Evolutionary conservation across 208 protist species (phyloP).

Genomic region (Crithidia brevicula): DNA sequence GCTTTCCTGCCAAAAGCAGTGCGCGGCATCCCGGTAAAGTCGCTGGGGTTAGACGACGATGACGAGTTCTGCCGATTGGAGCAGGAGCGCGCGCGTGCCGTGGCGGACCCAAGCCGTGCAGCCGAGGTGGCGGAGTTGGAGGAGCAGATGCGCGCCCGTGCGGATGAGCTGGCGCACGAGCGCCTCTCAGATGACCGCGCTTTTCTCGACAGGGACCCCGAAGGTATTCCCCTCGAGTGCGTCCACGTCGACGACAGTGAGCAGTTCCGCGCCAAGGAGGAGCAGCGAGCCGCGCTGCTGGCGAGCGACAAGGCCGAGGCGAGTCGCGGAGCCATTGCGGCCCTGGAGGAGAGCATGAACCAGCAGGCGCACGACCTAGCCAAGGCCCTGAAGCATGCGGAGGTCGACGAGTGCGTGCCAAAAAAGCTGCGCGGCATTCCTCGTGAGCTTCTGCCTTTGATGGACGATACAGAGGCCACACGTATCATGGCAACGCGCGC

Average conservation of each 20-base stretch:
- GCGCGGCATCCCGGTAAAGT: conserved; percentile 45
- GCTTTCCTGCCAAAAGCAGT: conserved; percentile 45
- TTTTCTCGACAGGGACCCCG: conserved; percentile 51
- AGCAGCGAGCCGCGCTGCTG: conserved; percentile 42
- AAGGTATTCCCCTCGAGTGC: conserved; percentile 48
- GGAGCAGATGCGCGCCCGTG: conserved; percentile 46
- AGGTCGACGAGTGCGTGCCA: conserved; percentile 37
- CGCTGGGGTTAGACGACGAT: conserved; percentile 61
- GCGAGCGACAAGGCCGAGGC: conserved; percentile 33
- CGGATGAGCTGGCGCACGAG: conserved; percentile 38
- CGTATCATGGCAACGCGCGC: conserved; percentile 24
- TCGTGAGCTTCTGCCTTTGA: conserved; percentile 48
- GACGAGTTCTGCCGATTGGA: conserved; percentile 46
- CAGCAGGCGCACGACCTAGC: conserved; percentile 43
- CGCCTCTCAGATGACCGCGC: conserved; percentile 34
- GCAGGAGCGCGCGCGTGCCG: conserved; percentile 38
- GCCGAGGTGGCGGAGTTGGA: conserved; percentile 35
- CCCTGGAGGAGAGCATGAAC: conserved; percentile 62
- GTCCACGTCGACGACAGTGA: conserved; percentile 41
- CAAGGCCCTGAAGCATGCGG: conserved; percentile 38
- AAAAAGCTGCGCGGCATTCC: conserved; percentile 50
- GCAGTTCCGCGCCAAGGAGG: conserved; percentile 42
- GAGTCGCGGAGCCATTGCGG: conserved; percentile 27
- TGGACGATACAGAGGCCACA: conserved; percentile 38
- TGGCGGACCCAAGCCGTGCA: conserved; percentile 31